Base-by-base conservation (phyloP, 192 early-diverging fungal species). In the Lobosporangium transversale region DNA sequence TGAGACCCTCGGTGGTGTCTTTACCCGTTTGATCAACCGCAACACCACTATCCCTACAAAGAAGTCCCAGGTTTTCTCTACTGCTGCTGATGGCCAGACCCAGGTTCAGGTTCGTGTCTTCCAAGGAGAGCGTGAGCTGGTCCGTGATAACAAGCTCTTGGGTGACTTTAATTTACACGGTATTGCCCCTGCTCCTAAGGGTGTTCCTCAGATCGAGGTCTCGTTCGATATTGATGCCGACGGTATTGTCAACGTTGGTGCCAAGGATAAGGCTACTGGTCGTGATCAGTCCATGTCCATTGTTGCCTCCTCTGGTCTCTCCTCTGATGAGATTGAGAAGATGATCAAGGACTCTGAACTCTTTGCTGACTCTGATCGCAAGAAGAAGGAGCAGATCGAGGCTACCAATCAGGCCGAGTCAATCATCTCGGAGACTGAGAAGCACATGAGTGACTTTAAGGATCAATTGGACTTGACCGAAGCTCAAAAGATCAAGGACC, bases 21-120 rank as follows among this genome's bases (percentile, higher is more conserved):
- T 97, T 80, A 95, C 95, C 57, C 92, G 92, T 53, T 82, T 98
- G 59, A 98, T 98, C 85, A 92, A 87, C 84, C 90, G 95, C 64
- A 97, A 97, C 88, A 97, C 97, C 57, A 97, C 95, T 37, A 96
- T 98, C 70, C 97, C 97, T 49, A 97, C 97, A 84, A 98, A 98
- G 90, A 96, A 96, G 83, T 88, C 88, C 47, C 94, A 95, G 85
- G 87, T 94, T 75, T 98, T 96, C 92, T 97, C 97, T 60, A 98
- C 97, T 53, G 95, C 97, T 31, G 94, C 93, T 37, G 97, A 98
- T 69, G 94, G 94, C 17, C 97, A 98, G 81, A 95, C 94, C 47
- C 92, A 93, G 54, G 95, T 98, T 44, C 89, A 94, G 70, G 94
- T 98, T 83, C 92, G 91, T 84, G 95, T 98, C 47, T 95, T 92